phyloP scores from a whole-genome alignment of 2,329 filamentous ascomycete genomes.

The Pestalotiopsis sp. region DNA sequence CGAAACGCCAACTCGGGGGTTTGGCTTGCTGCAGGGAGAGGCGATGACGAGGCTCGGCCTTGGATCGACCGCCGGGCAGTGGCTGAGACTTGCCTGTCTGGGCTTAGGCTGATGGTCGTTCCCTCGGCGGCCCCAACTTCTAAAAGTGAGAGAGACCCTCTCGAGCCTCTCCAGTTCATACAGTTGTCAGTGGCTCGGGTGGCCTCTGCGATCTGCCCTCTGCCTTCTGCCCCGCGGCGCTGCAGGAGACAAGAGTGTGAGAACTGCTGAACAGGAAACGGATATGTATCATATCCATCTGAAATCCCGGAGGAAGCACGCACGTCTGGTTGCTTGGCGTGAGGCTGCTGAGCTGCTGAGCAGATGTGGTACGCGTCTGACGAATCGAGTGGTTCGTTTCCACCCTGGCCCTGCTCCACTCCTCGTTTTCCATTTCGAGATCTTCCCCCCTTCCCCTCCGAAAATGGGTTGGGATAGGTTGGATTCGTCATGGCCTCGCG shows the following conservation, averaged over 20 bases:
- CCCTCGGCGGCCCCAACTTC: background rate
- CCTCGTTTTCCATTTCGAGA: background rate
- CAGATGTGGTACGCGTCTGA: background rate
- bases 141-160: background rate
- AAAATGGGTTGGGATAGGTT: background rate
- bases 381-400: conserved; percentile 7
- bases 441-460: background rate
- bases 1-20: conserved; percentile 8
- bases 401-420: background rate
- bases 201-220: too few relatives aligned
- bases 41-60: conserved; percentile 15
- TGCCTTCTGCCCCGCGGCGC: too few relatives aligned
- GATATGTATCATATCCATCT: too few relatives aligned
- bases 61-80: conserved; percentile 7
- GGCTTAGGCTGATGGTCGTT: background rate
- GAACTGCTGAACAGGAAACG: too few relatives aligned
- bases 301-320: too few relatives aligned
- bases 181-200: background rate
- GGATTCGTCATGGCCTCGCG: conserved; percentile 1
- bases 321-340: background rate
- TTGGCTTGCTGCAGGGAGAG: conserved; percentile 2
- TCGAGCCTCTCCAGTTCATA: background rate
- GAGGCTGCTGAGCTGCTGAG: conserved; percentile 1
- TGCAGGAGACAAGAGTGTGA: too few relatives aligned
- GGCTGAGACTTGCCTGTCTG: conserved; percentile 13